Conservation (phyloP, 176 grass and related monocot species). For the Urochloa ruziziensis region DNA sequence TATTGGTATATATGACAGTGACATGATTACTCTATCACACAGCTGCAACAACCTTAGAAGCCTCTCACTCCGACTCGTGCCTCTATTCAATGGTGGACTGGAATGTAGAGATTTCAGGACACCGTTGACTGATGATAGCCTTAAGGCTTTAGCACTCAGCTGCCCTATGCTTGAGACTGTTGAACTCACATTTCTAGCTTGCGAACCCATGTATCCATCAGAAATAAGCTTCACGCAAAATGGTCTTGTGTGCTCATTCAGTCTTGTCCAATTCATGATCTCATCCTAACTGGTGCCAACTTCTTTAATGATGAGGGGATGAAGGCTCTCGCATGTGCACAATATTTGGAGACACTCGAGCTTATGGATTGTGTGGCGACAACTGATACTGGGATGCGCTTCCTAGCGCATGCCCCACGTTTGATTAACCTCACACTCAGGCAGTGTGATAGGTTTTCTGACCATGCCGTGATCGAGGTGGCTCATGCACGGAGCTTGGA, state of each 20-base stretch:
- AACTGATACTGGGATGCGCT: conserved; percentile 35
- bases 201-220: not conserved
- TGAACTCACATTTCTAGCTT: conserved; percentile 8
- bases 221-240: not conserved
- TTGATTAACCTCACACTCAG: conserved; percentile 40
- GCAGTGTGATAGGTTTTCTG: conserved; percentile 40
- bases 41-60: conserved; percentile 42
- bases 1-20: conserved; percentile 27
- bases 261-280: conserved; percentile 38
- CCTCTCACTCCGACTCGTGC: conserved; percentile 37
- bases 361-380: conserved; percentile 29
- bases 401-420: conserved; percentile 8
- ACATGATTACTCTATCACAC: conserved; percentile 46
- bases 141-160: conserved; percentile 23
- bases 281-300: conserved; percentile 26
- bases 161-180: conserved; percentile 44
- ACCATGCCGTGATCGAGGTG: conserved; percentile 31
- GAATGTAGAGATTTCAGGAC: not conserved
- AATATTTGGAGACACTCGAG: conserved; percentile 31
- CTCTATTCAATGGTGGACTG: not conserved
- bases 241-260: conserved; percentile 39
- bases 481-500: conserved; percentile 26
- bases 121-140: conserved; percentile 36
- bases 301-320: conserved; percentile 49
- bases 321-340: conserved; percentile 27